Evolutionary conservation across 2,329 filamentous ascomycete species (phyloP), one percentile per base, ranked within the genome.

Genomic region (Cladosporium velox): DNA sequence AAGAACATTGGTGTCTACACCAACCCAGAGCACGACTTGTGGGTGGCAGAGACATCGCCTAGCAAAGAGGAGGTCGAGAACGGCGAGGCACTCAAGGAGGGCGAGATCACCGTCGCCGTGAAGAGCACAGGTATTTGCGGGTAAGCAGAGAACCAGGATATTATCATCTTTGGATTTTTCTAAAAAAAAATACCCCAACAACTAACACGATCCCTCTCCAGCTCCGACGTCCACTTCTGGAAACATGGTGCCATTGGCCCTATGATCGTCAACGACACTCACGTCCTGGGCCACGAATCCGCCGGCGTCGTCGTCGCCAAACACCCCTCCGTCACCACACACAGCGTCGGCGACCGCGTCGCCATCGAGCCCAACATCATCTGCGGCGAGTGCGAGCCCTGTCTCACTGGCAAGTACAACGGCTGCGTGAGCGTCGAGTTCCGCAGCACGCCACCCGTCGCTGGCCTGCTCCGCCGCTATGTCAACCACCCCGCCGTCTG

Each of bases 221-320:
- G 91, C 66, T 96, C 92, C 67, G 93, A 97, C 79, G 90, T 98
- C 65, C 94, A 98, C 82, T 98, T 98, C 84, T 98, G 94, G 94
- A 92, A 96, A 77, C 90, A 91, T 59, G 94, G 94, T 71, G 91
- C 91, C 82, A 98, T 98, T 77, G 94, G 94, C 32, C 93, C 93
- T 72, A 97, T 97, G 93, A 90, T 97, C 69, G 94, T 98, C 58
- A 86, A 86, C 71, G 91, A 86, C 75, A 90, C 93, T 75, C 94
- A 97, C 79, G 93, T 97, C 75, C 88, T 98, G 24, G 94, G 94
- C 71, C 94, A 98, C 83, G 94, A 98, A 82, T 95, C 92, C 51
- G 90, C 93, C 4, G 94, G 93, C 69, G 89, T 84, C 49, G 80
- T 97, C 67, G 86, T 97, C 71, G 91, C 93, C 18, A 90, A 90